A percentile compares a stretch with the other conserved stretches of the same genome.
Evolutionary conservation across 169 alveolate genomes (phyloP).

Genomic region (Cryptosporidium parvum): DNA sequence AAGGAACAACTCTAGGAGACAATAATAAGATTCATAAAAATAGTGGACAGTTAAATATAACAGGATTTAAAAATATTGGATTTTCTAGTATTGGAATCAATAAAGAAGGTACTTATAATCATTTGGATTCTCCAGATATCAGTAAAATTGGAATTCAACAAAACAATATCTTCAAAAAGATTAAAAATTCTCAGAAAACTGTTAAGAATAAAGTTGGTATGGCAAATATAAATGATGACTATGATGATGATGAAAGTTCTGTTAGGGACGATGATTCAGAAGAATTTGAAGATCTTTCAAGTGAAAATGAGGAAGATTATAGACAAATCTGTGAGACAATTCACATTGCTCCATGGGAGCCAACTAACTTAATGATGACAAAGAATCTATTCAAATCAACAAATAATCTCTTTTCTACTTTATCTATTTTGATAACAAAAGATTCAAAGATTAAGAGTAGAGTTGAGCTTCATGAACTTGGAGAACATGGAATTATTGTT

Average conservation of each 20-base stretch:
- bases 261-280: constrained; percentile 43
- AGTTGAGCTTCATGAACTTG: constrained; percentile 42
- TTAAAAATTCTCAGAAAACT: constrained; percentile 28
- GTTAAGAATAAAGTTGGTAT: constrained; percentile 4
- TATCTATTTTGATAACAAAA: constrained; percentile 12
- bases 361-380: constrained; percentile 62
- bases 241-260: constrained; percentile 58
- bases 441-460: constrained; percentile 22
- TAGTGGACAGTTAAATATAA: background rate
- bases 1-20: background rate
- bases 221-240: constrained; percentile 10
- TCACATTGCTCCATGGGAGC: constrained; percentile 47
- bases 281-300: constrained; percentile 54
- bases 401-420: constrained; percentile 37
- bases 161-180: constrained; percentile 29
- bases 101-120: background rate
- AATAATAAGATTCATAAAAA: background rate
- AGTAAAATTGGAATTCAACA: background rate
- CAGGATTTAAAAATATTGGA: constrained; percentile 8
- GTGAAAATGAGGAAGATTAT: constrained; percentile 64
- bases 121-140: background rate
- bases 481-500: constrained; percentile 50
- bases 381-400: constrained; percentile 47
- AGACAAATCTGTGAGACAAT: constrained; percentile 33
- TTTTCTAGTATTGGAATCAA: background rate